phyloP scores from a whole-genome alignment of 2,329 filamentous ascomycete species.

The Stagonosporopsis tanaceti region DNA sequence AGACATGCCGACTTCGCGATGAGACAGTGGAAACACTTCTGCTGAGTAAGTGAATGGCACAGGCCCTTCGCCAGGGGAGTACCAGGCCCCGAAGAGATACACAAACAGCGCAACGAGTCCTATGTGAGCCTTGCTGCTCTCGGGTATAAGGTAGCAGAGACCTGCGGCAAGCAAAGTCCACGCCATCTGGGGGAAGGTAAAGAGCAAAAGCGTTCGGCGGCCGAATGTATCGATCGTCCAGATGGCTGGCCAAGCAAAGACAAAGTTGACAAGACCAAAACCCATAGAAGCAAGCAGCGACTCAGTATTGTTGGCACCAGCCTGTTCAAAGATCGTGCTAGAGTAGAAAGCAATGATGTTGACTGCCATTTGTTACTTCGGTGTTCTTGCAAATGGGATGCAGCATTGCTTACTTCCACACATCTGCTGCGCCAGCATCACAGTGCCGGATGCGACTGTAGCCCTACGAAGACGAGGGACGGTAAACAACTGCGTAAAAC shows the following conservation, averaged over 20 bases:
- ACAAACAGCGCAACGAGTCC: conserved; percentile 64
- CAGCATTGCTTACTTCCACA: conserved; percentile 52
- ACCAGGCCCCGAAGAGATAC: conserved; percentile 61
- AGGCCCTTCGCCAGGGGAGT: conserved; percentile 55
- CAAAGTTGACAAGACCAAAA: conserved; percentile 64
- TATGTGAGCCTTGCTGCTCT: conserved; percentile 50
- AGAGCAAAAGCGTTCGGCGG: conserved; percentile 57
- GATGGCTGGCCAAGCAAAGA: conserved; percentile 66
- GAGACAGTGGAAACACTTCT: conserved; percentile 73
- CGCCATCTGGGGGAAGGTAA: conserved; percentile 60
- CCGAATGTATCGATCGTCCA: conserved; percentile 65
- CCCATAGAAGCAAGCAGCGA: conserved; percentile 62
- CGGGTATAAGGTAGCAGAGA: conserved; percentile 61
- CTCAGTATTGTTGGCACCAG: conserved; percentile 50
- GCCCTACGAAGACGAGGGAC: conserved; percentile 73
- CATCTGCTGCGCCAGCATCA: conserved; percentile 75
- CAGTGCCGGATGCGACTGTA: conserved; percentile 75
- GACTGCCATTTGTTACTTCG: conserved; percentile 25
- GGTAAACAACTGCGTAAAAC: conserved; percentile 67
- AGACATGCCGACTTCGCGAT: conserved; percentile 60
- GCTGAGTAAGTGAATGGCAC: conserved; percentile 72
- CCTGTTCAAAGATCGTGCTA: conserved; percentile 57
- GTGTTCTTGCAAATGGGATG: too few species aligned
- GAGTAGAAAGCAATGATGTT: conserved; percentile 59
- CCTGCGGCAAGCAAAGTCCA: conserved; percentile 59